Conservation (phyloP, 208 protist genomes). For the Crithidia acanthocephali region DNA sequence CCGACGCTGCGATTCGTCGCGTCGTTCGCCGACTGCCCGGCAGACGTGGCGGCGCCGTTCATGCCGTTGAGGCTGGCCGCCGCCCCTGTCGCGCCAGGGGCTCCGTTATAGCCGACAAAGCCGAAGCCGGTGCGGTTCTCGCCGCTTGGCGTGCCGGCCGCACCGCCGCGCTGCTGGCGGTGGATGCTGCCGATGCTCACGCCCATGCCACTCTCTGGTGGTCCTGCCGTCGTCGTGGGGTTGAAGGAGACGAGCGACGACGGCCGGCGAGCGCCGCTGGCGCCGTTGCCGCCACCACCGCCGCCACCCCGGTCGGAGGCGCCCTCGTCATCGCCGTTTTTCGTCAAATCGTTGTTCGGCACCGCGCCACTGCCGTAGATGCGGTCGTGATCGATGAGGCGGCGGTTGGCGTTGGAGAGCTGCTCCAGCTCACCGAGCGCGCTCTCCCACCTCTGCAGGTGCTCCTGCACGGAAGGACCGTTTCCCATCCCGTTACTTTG, state of each 20-base stretch:
- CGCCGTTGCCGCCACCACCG: conserved; percentile 8
- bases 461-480: conserved; percentile 57
- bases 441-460: conserved; percentile 79
- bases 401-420: conserved; percentile 56
- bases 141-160: neutral
- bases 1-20: conserved; percentile 28
- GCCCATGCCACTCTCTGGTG: conserved; percentile 27
- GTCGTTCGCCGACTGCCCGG: conserved; percentile 25
- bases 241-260: conserved; percentile 82
- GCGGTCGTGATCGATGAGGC: conserved; percentile 62
- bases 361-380: conserved; percentile 42
- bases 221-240: conserved; percentile 19
- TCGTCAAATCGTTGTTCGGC: conserved; percentile 16
- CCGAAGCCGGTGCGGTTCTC: conserved; percentile 36
- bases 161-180: conserved; percentile 23
- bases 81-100: neutral
- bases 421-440: conserved; percentile 68
- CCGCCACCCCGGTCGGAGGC: conserved; percentile 28
- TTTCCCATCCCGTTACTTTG: conserved; percentile 52
- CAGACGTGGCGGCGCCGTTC: conserved; percentile 1
- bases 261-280: conserved; percentile 29
- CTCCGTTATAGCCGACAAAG: conserved; percentile 28
- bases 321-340: conserved; percentile 34
- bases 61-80: conserved; percentile 17
- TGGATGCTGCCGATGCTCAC: conserved; percentile 32